Evolutionary conservation across 169 alveolate species (phyloP).

Genomic region (Besnoitia besnoiti): DNA sequence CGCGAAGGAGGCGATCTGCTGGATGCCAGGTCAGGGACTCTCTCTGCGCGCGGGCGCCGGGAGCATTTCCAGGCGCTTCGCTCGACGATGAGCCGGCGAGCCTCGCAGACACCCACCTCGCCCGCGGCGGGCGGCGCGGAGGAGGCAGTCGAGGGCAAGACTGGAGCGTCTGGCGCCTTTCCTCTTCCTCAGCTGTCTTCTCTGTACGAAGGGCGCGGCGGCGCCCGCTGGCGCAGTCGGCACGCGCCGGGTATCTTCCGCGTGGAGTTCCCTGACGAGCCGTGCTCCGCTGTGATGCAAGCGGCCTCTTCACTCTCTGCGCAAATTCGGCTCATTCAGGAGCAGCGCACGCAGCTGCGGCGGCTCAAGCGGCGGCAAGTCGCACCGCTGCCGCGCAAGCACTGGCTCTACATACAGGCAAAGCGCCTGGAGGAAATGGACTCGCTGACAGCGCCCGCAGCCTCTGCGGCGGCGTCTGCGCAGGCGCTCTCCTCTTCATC

Average conservation of each 20-base stretch:
- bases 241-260: not conserved
- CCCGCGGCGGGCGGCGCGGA: too few relatives aligned
- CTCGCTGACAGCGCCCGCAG: not conserved
- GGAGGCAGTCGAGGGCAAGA: too few relatives aligned
- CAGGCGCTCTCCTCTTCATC: not conserved
- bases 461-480: not conserved
- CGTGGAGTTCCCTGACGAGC: not conserved
- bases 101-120: too few relatives aligned
- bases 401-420: constrained; percentile 43
- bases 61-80: not conserved
- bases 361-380: constrained; percentile 27
- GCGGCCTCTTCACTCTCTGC: not conserved
- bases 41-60: not conserved
- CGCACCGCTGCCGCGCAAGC: constrained; percentile 49
- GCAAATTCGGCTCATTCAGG: not conserved
- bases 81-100: not conserved
- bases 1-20: not conserved
- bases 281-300: not conserved
- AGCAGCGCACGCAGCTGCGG: not conserved
- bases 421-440: not conserved
- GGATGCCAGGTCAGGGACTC: not conserved
- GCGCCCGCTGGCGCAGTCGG: not conserved
- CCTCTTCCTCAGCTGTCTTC: not conserved
- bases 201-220: not conserved
- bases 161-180: not conserved